Base-by-base conservation (phyloP, 2,329 filamentous ascomycete species). In the Penicillium occitanis region DNA sequence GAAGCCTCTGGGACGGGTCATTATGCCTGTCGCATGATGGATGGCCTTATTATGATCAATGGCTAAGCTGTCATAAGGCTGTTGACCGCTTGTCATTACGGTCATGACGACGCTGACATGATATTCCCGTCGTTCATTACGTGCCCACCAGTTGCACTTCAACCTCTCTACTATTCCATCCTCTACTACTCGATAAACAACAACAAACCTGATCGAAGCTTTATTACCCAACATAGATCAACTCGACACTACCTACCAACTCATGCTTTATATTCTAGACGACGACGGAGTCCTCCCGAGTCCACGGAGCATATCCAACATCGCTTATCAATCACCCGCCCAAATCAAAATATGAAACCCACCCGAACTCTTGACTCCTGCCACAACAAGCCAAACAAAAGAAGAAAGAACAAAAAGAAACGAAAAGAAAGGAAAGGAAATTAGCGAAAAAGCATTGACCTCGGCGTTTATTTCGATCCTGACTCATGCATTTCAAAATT, bases 381-480 rank as follows among this genome's bases (percentile, higher is more conserved):
- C 48, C 48, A 30, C 50, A 33, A 33, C 17, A 33, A 51, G 33
- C 14, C 28, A n/a, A 53, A n/a, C 30, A 14, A 22, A 35, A 37
- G 17, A 35, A 35, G n/a, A 37, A 19, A 35, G 17, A 11, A 19
- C 14, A 10, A 55, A 8, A 25, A 3, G 25, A 4, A 25, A 25
- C 2, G 25, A 25, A 14, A 30, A 13, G 11, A 53, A 22, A 35
- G 14, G 10, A 22, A 35, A 35, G 22, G 10, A 22, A 14, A 35
- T 4, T 22, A 40, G n/a, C 28, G 17, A 14, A 40, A 42, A 37
- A 57, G 53, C 53, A 57, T 57, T 57, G 33, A 25, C 33, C 19
- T 57, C 33, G 33, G 53, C 53, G 53, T 57, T 55, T 57, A 57
- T 37, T 55, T 37, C 51, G 19, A 57, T 40, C n/a, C 33, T 57